phyloP scores from a whole-genome alignment of 805 yeast species.

The Yarrowia hollandica region DNA sequence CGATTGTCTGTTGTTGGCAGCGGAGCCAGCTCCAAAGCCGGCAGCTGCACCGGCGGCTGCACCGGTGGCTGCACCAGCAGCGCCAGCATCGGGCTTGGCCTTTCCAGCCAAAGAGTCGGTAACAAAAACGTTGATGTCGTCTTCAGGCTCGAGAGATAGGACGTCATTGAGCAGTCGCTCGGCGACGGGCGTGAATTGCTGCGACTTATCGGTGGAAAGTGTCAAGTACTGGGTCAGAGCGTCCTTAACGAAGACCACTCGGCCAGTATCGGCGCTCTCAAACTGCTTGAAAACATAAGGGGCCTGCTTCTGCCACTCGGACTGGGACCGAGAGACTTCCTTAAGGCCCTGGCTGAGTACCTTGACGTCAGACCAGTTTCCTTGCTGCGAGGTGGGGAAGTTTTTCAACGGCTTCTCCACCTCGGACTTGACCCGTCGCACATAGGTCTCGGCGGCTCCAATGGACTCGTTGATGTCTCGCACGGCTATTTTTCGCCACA shows the following conservation, averaged over 20 bases:
- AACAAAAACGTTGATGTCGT: slow-evolving; percentile 61
- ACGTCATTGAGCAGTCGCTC: slow-evolving; percentile 68
- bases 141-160: slow-evolving; percentile 61
- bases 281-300: slow-evolving; percentile 74
- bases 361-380: slow-evolving; percentile 56
- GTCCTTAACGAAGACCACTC: slow-evolving; percentile 63
- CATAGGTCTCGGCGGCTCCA: slow-evolving; percentile 39
- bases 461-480: slow-evolving; percentile 24
- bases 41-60: not conserved
- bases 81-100: not conserved
- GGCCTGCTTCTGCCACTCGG: slow-evolving; percentile 70
- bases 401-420: slow-evolving; percentile 44
- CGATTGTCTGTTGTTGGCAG: not conserved
- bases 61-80: not conserved
- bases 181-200: slow-evolving; percentile 48
- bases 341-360: slow-evolving; percentile 47
- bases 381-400: slow-evolving; percentile 51
- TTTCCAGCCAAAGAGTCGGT: slow-evolving; percentile 33
- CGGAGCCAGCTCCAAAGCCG: not conserved
- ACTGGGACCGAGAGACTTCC: slow-evolving; percentile 47
- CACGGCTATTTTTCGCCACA: slow-evolving; percentile 26
- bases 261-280: slow-evolving; percentile 66
- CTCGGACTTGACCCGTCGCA: slow-evolving; percentile 44
- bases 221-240: slow-evolving; percentile 66
- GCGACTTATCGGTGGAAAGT: slow-evolving; percentile 55